A percentile compares a stretch with the other conserved stretches of the same genome.
These are phyloP conservation scores for Pseudogymnoascus sp. DNA, from an alignment of 2,329 filamentous ascomycete genomes.

Conservation along the genomic window DNA sequence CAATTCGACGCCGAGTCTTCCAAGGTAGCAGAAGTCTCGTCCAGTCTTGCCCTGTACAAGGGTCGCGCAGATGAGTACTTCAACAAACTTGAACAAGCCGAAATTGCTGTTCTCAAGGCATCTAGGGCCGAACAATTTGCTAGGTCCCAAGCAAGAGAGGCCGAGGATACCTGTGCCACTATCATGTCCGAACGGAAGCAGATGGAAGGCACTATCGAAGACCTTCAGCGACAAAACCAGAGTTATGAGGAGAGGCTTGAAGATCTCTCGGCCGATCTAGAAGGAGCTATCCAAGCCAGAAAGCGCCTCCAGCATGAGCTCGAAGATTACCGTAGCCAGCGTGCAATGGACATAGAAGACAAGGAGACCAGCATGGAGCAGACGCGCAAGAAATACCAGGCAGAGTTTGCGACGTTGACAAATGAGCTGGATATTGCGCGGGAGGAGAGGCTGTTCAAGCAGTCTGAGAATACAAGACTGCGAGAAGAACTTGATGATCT, in stretches of 20 bases:
- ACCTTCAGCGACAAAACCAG: slow-evolving; percentile 83
- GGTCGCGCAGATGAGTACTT: slow-evolving; percentile 92
- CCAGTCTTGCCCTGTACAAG: slow-evolving; percentile 85
- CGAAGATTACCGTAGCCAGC: slow-evolving; percentile 91
- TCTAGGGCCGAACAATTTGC: slow-evolving; percentile 89
- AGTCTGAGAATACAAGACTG: slow-evolving; percentile 77
- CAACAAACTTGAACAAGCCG: slow-evolving; percentile 90
- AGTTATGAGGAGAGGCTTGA: slow-evolving; percentile 86
- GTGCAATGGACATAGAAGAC: slow-evolving; percentile 93
- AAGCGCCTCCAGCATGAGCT: slow-evolving; percentile 94
- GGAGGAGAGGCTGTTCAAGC: slow-evolving; percentile 78
- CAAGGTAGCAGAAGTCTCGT: slow-evolving; percentile 73
- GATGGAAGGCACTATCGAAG: slow-evolving; percentile 80
- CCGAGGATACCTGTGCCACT: slow-evolving; percentile 81
- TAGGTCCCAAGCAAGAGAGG: slow-evolving; percentile 79
- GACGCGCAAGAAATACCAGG: slow-evolving; percentile 94
- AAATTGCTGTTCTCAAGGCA: slow-evolving; percentile 90
- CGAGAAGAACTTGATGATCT: slow-evolving; percentile 95
- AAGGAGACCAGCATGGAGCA: slow-evolving; percentile 95
- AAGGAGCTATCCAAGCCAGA: slow-evolving; percentile 79
- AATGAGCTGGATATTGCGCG: slow-evolving; percentile 91
- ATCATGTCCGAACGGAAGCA: slow-evolving; percentile 89
- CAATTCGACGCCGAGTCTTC: slow-evolving; percentile 83
- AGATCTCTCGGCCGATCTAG: slow-evolving; percentile 83
- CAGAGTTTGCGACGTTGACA: slow-evolving; percentile 79